Base-by-base conservation (phyloP, 192 early-diverging fungal species). In the Rhizophagus sp. region DNA sequence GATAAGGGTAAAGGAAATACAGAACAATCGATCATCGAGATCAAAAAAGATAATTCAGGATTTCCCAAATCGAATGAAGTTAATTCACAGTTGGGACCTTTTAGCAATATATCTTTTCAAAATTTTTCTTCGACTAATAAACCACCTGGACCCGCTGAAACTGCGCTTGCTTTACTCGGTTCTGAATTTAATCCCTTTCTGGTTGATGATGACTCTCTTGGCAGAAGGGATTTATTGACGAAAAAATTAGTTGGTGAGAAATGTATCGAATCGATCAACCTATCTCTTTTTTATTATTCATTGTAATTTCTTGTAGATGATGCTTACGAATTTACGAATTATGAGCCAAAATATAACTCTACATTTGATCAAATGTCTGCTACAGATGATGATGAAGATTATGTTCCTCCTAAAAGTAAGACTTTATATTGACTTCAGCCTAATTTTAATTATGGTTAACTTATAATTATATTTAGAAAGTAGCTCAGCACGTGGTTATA, bases 341-440 rank as follows among this genome's bases (percentile, higher is more conserved):
- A 57, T 22, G 52, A 57, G 19, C 15, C 52, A 22, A 57, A 57
- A 57, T 57, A 22, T n/a, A 57, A 15, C 17, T 22, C 52, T 57
- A 22, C 52, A 19, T 57, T 57, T 22, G 52, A 57, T 22, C 17
- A 6, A 22, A 57, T 57, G 52, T 57, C 17, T 6, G 52, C 17
- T 0, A 22, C 52, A 11, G 65, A 67, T 34, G 65, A 67, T 22
- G 65, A 67, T 34, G 69, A 71, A 33, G 69, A 71, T 71, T 71
- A 71, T 19, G 12, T 71, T 39, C 69, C 69, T n/a, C 69, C 69
- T 41, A 71, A 39, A 71, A 39, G 65, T 67, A 67, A 33, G 4
- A 22, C 17, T 57, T 57, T 22, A 22, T 0, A 19, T 22, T 6
- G 19, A 22, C 19, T 22, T 19, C 52, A 57, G 34, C 8, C 19